phyloP scores from a whole-genome alignment of 1,284 basidiomycete species.

The Ceratobasidium theobromae region DNA sequence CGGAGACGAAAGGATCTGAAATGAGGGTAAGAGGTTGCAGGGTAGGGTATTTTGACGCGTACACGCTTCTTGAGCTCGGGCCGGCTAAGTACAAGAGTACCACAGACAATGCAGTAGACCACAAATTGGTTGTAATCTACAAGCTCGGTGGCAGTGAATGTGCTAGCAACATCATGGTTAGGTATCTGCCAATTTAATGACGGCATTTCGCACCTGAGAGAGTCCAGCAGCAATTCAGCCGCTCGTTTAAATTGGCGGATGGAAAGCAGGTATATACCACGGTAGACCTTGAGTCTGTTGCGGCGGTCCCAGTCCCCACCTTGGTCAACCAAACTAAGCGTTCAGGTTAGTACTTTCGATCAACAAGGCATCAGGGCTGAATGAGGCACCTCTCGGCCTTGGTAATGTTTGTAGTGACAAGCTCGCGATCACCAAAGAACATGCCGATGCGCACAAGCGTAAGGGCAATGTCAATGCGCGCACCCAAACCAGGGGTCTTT shows the following conservation, averaged over 20 bases:
- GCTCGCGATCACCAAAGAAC: slow-evolving; percentile 81
- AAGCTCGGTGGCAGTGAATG: slow-evolving; percentile 92
- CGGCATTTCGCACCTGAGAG: slow-evolving; percentile 50
- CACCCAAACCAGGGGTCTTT: slow-evolving; percentile 92
- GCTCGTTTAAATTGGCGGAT: slow-evolving; percentile 80
- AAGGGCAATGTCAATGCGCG: slow-evolving; percentile 89
- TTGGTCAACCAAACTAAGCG: slow-evolving; percentile 79
- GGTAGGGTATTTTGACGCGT: slow-evolving; percentile 28
- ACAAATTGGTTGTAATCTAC: slow-evolving; percentile 92
- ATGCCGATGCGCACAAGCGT: slow-evolving; percentile 88
- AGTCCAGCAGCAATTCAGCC: slow-evolving; percentile 76
- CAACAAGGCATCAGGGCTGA: background rate
- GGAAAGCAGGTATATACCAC: slow-evolving; percentile 81
- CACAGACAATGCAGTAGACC: slow-evolving; percentile 78
- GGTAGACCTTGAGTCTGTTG: slow-evolving; percentile 95
- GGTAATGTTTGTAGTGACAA: slow-evolving; percentile 73
- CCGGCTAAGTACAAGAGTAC: slow-evolving; percentile 74
- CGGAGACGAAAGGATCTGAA: slow-evolving; percentile 63
- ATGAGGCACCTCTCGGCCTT: slow-evolving; percentile 76
- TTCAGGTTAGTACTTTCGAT: background rate
- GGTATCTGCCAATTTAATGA: background rate
- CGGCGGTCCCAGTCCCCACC: slow-evolving; percentile 98
- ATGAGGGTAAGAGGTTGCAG: slow-evolving; percentile 19
- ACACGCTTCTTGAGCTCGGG: slow-evolving; percentile 94
- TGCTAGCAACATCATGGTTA: slow-evolving; percentile 50